These are phyloP conservation scores for Bombardia bombarda DNA, from an alignment of 495 filamentous ascomycete species.

Conservation along the genomic window DNA sequence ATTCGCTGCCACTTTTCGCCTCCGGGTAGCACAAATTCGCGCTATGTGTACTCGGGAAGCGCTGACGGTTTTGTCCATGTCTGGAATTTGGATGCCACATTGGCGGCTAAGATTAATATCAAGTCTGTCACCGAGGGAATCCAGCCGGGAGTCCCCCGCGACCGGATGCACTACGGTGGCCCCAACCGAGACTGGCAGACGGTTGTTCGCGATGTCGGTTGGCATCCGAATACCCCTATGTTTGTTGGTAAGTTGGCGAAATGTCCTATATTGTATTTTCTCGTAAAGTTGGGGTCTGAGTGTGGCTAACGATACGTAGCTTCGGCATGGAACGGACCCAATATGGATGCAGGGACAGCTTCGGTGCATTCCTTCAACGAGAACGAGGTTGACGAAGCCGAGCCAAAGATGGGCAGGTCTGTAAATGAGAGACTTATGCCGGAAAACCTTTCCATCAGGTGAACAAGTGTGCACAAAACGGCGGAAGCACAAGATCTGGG, in stretches of 20 bases:
- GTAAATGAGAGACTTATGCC: constrained; percentile 42
- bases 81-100: constrained; percentile 88
- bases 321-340: constrained; percentile 72
- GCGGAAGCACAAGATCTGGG: no score
- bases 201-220: constrained; percentile 85
- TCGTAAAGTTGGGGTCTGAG: background rate
- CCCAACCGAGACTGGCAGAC: constrained; percentile 54
- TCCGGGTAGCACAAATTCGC: constrained; percentile 74
- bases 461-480: no score
- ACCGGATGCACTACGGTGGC: constrained; percentile 22
- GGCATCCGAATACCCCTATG: constrained; percentile 87
- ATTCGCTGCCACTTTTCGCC: constrained; percentile 97
- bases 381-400: constrained; percentile 54
- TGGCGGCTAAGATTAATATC: constrained; percentile 76
- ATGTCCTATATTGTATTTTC: no score
- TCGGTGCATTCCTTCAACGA: constrained; percentile 73
- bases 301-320: constrained; percentile 37
- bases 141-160: constrained; percentile 2
- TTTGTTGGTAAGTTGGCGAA: constrained; percentile 60
- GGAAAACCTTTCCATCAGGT: background rate
- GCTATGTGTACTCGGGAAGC: constrained; percentile 89
- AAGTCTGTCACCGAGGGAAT: constrained; percentile 46
- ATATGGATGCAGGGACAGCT: constrained; percentile 60
- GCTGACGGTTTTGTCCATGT: constrained; percentile 83
- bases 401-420: constrained; percentile 49